phyloP scores from a whole-genome alignment of 2,329 filamentous ascomycete species.

The Colletotrichum tabaci region DNA sequence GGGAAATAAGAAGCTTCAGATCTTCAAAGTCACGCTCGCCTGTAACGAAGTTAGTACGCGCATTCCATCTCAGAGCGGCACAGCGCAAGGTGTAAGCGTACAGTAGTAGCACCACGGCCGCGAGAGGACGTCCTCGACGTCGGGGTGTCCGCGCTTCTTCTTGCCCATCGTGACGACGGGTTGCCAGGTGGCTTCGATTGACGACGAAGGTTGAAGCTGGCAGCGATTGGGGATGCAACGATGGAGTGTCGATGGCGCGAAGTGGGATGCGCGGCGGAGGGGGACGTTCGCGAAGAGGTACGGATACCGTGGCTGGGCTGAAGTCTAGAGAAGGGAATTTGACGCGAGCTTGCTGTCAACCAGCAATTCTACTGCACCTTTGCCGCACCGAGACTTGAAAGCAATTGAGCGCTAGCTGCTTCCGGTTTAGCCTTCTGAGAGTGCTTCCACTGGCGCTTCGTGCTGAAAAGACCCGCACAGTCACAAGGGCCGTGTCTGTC shows the following conservation, averaged over 20 bases:
- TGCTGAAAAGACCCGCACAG: accelerated
- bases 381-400: constrained; percentile 4
- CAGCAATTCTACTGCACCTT: constrained; percentile 30
- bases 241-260: background rate
- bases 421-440: accelerated
- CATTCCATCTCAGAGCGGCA: constrained; percentile 3
- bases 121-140: constrained; percentile 88
- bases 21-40: constrained; percentile 98
- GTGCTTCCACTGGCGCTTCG: background rate
- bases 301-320: constrained; percentile 17
- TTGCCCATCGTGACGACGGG: constrained; percentile 77
- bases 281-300: constrained; percentile 21
- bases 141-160: constrained; percentile 89
- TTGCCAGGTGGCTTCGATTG: background rate
- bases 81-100: constrained; percentile 51
- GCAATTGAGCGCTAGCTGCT: constrained; percentile 26
- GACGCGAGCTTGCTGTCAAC: constrained; percentile 32
- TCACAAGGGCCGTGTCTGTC: accelerated
- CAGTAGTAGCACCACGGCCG: constrained; percentile 99
- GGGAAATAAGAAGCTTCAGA: constrained; percentile 93
- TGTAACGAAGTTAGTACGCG: constrained; percentile 51
- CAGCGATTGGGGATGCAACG: background rate
- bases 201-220: too few relatives aligned
- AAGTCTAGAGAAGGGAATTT: constrained; percentile 39
- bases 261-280: constrained; percentile 23